Percentiles rank a stretch among this genome's conserved stretches.
These are phyloP conservation scores for Phytopythium kandeliae DNA, from an alignment of 352 stramenopile species.

Conservation along the genomic window DNA sequence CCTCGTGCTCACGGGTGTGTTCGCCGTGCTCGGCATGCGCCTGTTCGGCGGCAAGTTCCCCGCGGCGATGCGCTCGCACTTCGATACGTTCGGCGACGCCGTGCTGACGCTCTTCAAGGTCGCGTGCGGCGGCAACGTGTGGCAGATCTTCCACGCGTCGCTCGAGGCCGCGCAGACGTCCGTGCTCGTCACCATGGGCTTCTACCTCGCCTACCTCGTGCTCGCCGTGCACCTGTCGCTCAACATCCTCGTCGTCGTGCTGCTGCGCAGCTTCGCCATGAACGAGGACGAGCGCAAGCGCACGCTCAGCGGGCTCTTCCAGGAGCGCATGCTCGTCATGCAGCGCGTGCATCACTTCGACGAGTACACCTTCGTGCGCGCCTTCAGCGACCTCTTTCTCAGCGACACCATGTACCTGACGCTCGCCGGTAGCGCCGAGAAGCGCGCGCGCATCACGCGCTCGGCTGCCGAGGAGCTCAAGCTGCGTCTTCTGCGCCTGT, in stretches of 20 bases:
- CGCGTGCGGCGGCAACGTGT: conserved; percentile 74
- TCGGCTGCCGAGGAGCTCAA: conserved; percentile 60
- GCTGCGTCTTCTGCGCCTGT: conserved; percentile 44
- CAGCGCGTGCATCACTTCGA: conserved; percentile 76
- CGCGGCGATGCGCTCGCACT: conserved; percentile 62
- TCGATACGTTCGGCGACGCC: conserved; percentile 79
- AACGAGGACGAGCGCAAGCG: conserved; percentile 78
- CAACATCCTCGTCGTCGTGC: conserved; percentile 84
- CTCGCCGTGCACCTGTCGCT: conserved; percentile 62
- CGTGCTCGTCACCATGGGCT: conserved; percentile 49
- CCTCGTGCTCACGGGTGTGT: conserved; percentile 64
- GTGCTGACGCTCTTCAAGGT: conserved; percentile 86
- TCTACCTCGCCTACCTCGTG: conserved; percentile 74
- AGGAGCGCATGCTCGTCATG: conserved; percentile 76
- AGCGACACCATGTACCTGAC: conserved; percentile 78
- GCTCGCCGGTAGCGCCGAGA: conserved; percentile 50
- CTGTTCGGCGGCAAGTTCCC: conserved; percentile 76
- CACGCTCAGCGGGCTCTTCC: conserved; percentile 64
- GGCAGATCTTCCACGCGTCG: conserved; percentile 74
- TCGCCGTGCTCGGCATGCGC: conserved; percentile 83
- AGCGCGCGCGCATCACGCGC: conserved; percentile 46
- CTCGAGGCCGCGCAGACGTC: conserved; percentile 41
- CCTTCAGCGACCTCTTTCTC: conserved; percentile 71
- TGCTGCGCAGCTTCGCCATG: conserved; percentile 81
- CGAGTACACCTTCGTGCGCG: conserved; percentile 67